These are phyloP conservation scores for Helianthus tuberosus DNA, from an alignment of 129 eudicot species.

Conservation along the genomic window DNA sequence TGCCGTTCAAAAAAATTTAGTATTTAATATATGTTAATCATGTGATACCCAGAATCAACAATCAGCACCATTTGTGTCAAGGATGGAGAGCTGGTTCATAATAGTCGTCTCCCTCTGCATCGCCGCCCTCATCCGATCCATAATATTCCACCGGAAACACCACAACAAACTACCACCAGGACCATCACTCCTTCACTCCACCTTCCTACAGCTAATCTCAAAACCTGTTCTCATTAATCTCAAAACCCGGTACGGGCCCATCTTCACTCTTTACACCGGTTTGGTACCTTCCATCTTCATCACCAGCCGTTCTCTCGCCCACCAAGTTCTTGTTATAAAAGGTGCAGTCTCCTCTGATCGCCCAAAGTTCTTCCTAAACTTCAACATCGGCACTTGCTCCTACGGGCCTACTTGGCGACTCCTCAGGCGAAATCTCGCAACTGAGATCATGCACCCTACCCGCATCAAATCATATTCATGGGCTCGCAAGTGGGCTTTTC, in stretches of 20 bases:
- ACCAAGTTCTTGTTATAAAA: slow-evolving; percentile 21
- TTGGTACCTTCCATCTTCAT: slow-evolving; percentile 5
- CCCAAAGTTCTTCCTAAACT: slow-evolving; percentile 4
- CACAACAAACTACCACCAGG: slow-evolving; percentile 58
- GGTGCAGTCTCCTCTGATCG: slow-evolving; percentile 29
- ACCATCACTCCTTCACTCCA: slow-evolving; percentile 30
- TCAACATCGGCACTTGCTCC: slow-evolving; percentile 4
- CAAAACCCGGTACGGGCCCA: slow-evolving; percentile 48
- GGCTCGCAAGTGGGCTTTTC: neutral
- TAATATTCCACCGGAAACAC: neutral
- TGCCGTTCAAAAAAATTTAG: too few relatives aligned
- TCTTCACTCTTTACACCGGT: slow-evolving; percentile 36
- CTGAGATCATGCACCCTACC: neutral
- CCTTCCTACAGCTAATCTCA: slow-evolving; percentile 22
- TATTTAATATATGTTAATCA: too few relatives aligned
- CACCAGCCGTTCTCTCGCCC: slow-evolving; percentile 23
- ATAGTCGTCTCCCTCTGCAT: slow-evolving; percentile 41
- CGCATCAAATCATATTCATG: neutral
- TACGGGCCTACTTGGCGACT: slow-evolving; percentile 28
- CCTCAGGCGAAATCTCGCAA: slow-evolving; percentile 10
- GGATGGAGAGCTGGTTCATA: slow-evolving; percentile 49
- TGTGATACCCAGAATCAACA: too few relatives aligned
- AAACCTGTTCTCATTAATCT: slow-evolving; percentile 31
- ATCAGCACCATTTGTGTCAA: neutral
- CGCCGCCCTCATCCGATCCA: slow-evolving; percentile 31